Conservation (phyloP, 177 flowering plant genomes). For the Vitis hybrid region DNA sequence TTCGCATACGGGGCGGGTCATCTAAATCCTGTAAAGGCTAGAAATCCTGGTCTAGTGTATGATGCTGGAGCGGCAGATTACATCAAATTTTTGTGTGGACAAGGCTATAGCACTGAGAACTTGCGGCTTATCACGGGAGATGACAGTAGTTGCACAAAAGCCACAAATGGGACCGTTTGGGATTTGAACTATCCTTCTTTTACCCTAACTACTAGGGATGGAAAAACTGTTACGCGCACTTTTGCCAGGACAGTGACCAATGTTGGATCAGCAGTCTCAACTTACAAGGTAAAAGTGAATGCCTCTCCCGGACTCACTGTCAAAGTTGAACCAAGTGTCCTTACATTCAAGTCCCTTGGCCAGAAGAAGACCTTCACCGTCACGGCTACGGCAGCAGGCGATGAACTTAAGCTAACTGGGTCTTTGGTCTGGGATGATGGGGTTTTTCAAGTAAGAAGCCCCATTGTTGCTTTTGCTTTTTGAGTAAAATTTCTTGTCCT, state of each 20-base stretch:
- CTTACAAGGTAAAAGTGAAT: constrained; percentile 9
- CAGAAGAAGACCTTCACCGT: constrained; percentile 30
- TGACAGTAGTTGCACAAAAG: background rate
- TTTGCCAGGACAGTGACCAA: constrained; percentile 24
- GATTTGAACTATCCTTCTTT: constrained; percentile 7
- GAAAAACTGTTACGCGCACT: background rate
- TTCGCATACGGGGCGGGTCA: constrained; percentile 29
- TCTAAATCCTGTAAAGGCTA: constrained; percentile 21
- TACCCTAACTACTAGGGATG: constrained; percentile 2
- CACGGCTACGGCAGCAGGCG: constrained; percentile 18
- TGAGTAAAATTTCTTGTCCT: background rate
- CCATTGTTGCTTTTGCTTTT: constrained; percentile 25
- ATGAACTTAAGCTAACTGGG: constrained; percentile 7
- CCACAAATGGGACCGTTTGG: constrained; percentile 4
- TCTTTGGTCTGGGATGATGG: constrained; percentile 54
- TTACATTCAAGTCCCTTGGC: constrained; percentile 28
- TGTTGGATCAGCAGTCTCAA: constrained; percentile 20
- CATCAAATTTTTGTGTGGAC: constrained; percentile 32
- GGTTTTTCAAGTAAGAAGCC: constrained; percentile 43
- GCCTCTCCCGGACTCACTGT: constrained; percentile 21
- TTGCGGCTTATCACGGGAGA: background rate
- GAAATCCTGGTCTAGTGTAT: constrained; percentile 28
- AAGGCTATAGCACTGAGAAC: constrained; percentile 17
- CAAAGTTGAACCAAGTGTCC: constrained; percentile 24
- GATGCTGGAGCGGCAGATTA: constrained; percentile 30